A percentile compares a stretch with the other conserved stretches of the same genome.
phyloP scores from a whole-genome alignment of 2,329 filamentous ascomycete genomes.

The Aspergillus udagawae region DNA sequence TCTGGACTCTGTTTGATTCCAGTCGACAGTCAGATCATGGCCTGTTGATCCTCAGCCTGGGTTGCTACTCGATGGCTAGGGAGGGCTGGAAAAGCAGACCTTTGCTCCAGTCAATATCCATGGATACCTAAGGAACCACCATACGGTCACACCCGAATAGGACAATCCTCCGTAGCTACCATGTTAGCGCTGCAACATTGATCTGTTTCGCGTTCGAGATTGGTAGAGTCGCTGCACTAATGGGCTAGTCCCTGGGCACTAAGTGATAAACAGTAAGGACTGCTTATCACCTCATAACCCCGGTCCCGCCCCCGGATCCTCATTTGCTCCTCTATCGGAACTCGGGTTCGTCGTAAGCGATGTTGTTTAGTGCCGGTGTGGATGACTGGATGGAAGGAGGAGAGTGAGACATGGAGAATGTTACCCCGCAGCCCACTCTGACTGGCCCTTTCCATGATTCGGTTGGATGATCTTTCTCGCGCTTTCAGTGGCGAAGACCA shows the following conservation, averaged over 20 bases:
- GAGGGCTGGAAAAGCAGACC: neutral
- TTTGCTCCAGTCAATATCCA: neutral
- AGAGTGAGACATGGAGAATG: neutral
- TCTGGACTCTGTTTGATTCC: constrained; percentile 6
- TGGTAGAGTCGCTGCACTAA: neutral
- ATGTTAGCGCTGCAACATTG: constrained; percentile 9
- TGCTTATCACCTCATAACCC: neutral
- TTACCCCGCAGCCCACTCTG: neutral
- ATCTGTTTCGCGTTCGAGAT: neutral
- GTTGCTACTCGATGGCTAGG: neutral
- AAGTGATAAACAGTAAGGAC: neutral
- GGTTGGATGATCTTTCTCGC: neutral
- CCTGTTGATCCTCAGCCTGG: neutral
- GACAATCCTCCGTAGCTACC: constrained; percentile 2
- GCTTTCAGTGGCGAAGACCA: neutral
- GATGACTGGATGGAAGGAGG: too few relatives aligned
- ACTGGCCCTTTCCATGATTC: neutral
- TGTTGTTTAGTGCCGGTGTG: neutral
- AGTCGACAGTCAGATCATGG: neutral
- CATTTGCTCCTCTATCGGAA: constrained; percentile 12
- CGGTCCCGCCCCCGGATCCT: constrained; percentile 21
- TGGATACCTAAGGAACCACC: neutral
- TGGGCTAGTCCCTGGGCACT: neutral
- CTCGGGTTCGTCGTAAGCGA: constrained; percentile 4
- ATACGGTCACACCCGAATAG: neutral